Evolutionary conservation across 345 rosid species (phyloP).

Genomic region (Heritiera fomes): DNA sequence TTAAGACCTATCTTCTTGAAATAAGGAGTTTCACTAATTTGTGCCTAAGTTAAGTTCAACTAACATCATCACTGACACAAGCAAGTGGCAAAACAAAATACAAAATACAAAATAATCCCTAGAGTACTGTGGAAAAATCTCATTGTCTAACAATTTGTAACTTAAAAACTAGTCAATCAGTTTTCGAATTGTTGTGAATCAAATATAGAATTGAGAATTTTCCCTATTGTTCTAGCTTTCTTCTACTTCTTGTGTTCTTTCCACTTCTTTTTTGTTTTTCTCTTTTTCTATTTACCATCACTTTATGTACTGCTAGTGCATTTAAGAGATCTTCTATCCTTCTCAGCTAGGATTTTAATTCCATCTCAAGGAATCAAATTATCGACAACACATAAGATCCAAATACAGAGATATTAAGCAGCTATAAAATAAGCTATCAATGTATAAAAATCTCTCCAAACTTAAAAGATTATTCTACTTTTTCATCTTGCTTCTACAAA

Average conservation of each 20-base stretch:
- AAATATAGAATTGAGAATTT: not conserved
- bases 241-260: not conserved
- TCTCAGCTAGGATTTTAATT: not conserved
- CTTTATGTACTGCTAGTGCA: not conserved
- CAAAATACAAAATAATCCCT: too few relatives aligned
- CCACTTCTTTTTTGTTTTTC: too few relatives aligned
- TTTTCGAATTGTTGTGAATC: not conserved
- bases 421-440: not conserved
- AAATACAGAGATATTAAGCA: not conserved
- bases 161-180: not conserved
- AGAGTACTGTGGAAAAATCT: too few relatives aligned
- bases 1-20: too few relatives aligned
- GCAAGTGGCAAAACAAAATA: too few relatives aligned
- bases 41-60: too few relatives aligned
- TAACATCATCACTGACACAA: too few relatives aligned
- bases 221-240: not conserved
- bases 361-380: too few relatives aligned
- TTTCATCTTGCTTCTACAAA: not conserved
- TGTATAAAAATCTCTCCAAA: not conserved
- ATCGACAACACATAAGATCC: too few relatives aligned
- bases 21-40: too few relatives aligned
- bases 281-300: not conserved
- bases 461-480: not conserved
- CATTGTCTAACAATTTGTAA: too few relatives aligned
- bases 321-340: not conserved